Evolutionary conservation across 306 rosid species (phyloP).

Genomic region (Carpinus viminea): DNA sequence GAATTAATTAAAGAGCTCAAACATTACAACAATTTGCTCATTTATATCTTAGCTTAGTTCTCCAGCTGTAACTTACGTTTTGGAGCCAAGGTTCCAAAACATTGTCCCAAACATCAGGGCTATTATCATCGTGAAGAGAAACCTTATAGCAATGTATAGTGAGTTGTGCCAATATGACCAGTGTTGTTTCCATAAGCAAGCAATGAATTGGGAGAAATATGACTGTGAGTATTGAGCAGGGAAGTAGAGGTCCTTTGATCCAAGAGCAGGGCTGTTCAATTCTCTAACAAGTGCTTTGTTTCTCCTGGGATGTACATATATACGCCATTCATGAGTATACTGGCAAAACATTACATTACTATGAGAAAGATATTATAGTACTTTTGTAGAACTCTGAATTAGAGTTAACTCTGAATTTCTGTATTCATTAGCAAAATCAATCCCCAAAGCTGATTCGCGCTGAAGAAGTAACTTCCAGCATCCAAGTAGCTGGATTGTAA

Average conservation of each 20-base stretch:
- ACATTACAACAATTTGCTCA: neutral
- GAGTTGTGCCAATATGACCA: slow-evolving; percentile 63
- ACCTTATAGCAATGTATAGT: slow-evolving; percentile 48
- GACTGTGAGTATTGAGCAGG: slow-evolving; percentile 57
- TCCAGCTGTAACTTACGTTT: slow-evolving; percentile 40
- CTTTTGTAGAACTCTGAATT: neutral
- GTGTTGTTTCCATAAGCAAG: slow-evolving; percentile 82
- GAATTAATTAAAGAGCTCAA: neutral
- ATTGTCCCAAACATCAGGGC: slow-evolving; percentile 57
- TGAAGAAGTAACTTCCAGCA: slow-evolving; percentile 67
- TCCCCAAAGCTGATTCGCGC: slow-evolving; percentile 59
- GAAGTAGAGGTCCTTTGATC: slow-evolving; percentile 66
- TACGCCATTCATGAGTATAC: neutral
- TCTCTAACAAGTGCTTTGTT: slow-evolving; percentile 65
- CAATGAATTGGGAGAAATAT: slow-evolving; percentile 59
- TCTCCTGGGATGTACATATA: slow-evolving; percentile 48
- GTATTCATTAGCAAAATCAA: slow-evolving; percentile 62
- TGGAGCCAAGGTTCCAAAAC: slow-evolving; percentile 61
- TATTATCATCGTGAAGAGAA: slow-evolving; percentile 39
- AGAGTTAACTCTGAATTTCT: slow-evolving; percentile 46
- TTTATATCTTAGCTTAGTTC: neutral
- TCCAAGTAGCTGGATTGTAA: slow-evolving; percentile 96
- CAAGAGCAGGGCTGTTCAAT: slow-evolving; percentile 46
- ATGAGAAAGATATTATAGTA: neutral
- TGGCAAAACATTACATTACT: neutral